Base-by-base conservation (phyloP, 345 rosid species). In the Syzygium aqueum region DNA sequence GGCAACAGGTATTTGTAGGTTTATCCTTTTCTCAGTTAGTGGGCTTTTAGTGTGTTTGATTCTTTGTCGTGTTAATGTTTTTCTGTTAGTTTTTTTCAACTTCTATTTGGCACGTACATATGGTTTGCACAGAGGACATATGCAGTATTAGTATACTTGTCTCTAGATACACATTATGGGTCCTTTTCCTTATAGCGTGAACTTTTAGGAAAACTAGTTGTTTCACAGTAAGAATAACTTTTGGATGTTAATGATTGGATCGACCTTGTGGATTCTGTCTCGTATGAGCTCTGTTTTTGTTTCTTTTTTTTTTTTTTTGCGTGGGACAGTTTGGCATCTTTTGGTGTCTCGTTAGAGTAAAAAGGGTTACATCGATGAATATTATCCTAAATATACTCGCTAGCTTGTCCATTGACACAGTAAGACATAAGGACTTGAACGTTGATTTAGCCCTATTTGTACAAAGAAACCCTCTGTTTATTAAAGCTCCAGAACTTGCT, bases 1-100 rank as follows among this genome's bases (percentile, higher is more conserved):
- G 99, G 99, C 96, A 97, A 90, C 99, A 97, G 96, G 99, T 96
- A 93, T 23, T 43, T 51, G 85, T 49, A 53, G 27, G 43, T 23
- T 84, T 17, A n/a, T 56, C 82, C 49, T 37, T 73, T 52, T 46
- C 86, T 28, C 84, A 46, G 49, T 50, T 5, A 16, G 88, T 67
- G 46, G 78, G n/a, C 12, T 77, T 43, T 84, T 86, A 54, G 49
- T 7, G 88, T 67, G 12, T 52, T 40, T 56, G 53, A 57, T 84
- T 73, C 77, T 27, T 89, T 84, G 53, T 56, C 37, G 11, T 27
- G 1, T 73, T 37, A 73, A 19, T 37, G 27, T 73, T 37, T 73
- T 73, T 73, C 49, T 73, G 22, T 73, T 67, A 17, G 22, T 73
- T 73, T 40, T 67, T 23, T 37, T 19, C 37, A 19, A 73, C 46